Conservation (phyloP, 768 basidiomycete genomes). For the Suillus subaureus region DNA sequence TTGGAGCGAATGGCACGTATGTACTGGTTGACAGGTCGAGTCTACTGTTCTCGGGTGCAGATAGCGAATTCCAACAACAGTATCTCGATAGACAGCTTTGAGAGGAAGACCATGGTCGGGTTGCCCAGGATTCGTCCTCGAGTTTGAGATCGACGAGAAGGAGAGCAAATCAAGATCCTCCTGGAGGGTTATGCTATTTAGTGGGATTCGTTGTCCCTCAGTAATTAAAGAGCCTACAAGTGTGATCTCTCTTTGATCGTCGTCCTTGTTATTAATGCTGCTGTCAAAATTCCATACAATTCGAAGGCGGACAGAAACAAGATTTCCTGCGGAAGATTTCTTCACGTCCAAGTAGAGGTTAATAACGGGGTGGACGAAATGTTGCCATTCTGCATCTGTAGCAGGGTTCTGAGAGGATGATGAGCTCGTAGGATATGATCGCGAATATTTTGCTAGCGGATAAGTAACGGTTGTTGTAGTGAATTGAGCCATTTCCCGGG, state of each 20-base stretch:
- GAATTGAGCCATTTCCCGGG: constrained; percentile 21
- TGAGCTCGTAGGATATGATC: constrained; percentile 51
- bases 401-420: constrained; percentile 19
- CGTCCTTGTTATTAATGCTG: constrained; percentile 37
- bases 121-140: constrained; percentile 30
- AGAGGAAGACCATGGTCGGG: constrained; percentile 64
- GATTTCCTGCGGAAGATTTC: constrained; percentile 48
- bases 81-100: constrained; percentile 78
- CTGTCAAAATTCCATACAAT: constrained; percentile 62
- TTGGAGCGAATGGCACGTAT: constrained; percentile 11
- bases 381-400: constrained; percentile 66
- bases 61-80: constrained; percentile 76
- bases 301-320: constrained; percentile 66
- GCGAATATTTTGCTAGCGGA: constrained; percentile 64
- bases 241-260: constrained; percentile 56
- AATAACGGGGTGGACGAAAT: constrained; percentile 72
- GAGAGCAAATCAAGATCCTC: constrained; percentile 77
- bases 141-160: constrained; percentile 52
- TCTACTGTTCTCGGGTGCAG: constrained; percentile 47
- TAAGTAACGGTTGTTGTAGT: constrained; percentile 63
- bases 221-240: constrained; percentile 53
- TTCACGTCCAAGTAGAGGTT: constrained; percentile 62
- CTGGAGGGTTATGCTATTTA: constrained; percentile 38
- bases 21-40: constrained; percentile 34
- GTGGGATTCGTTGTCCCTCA: constrained; percentile 14